Base-by-base conservation (phyloP, 2,329 filamentous ascomycete species). In the Pyrenophora seminiperda region DNA sequence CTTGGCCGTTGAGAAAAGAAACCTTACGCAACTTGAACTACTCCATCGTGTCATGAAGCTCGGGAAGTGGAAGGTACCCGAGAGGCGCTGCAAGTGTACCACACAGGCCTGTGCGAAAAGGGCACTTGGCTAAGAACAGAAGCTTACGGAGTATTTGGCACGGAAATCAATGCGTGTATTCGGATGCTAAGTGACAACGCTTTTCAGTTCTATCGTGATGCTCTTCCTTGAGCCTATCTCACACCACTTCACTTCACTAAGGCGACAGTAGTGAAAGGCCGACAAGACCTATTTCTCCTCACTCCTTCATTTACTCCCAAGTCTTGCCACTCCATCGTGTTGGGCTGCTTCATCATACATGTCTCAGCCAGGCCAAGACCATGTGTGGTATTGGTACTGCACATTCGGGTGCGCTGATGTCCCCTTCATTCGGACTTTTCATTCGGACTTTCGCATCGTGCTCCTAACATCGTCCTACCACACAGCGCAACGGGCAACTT, bases 231-330 rank as follows among this genome's bases (percentile, higher is more conserved):
- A 13, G 34, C 29, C 27, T 33, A 15, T 14, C 20, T 37, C 13
- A 22, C 50, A 51, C 54, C 50, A 51, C 49, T 58, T 47, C 54
- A 56, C 60, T 59, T 56, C 55, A 50, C 44, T 51, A 53, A 47
- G 56, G 61, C 54, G 49, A 46, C 54, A 61, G 53, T 54, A 50
- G 53, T 46, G 38, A 27, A 17, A 24, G 27, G 38, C 9, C 19
- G 15, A 38, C 14, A 32, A 34, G 10, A 29, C 6, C 36, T 40
- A 36, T 15, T 37, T 38, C 41, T 31, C 43, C 29, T 41, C 6
- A 15, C 19, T 30, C 33, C 15, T 13, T 33, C 34, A 20, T 36
- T 15, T 33, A n/a, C 5, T 37, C 27, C 29, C 29, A 17, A 22
- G 18, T 31, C 29, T 48, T 10, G 20, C 24, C 34, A 15, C 32